phyloP scores from a whole-genome alignment of 208 protist species.

The Plasmodiophora brassicae region DNA sequence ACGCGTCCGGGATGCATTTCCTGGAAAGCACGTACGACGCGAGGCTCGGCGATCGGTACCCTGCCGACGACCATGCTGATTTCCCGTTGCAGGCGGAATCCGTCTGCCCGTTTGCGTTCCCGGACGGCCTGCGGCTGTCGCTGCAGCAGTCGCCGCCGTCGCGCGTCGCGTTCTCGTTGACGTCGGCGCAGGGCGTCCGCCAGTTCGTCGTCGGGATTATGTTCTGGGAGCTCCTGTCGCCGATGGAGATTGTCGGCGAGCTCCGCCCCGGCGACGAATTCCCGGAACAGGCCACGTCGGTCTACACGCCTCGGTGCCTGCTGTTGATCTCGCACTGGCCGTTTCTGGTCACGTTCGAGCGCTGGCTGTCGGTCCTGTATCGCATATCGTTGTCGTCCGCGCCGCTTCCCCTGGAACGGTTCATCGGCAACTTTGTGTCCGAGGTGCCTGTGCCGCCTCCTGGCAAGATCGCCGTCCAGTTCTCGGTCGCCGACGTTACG shows the following conservation, averaged over 20 bases:
- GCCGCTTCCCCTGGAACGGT: constrained; percentile 27
- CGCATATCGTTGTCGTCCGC: not conserved
- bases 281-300: not conserved
- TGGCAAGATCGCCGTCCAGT: constrained; percentile 29
- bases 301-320: not conserved
- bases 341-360: constrained; percentile 22
- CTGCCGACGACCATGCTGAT: not conserved
- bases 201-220: not conserved
- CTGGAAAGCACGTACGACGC: no score
- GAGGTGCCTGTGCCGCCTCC: constrained; percentile 36
- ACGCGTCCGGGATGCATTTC: no score
- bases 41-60: not conserved
- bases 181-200: not conserved
- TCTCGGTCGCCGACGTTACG: not conserved
- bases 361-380: constrained; percentile 11
- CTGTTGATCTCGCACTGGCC: constrained; percentile 21
- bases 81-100: not conserved
- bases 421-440: constrained; percentile 11
- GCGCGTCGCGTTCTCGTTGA: not conserved
- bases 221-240: constrained; percentile 34
- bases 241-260: constrained; percentile 20
- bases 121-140: not conserved
- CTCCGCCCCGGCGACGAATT: not conserved
- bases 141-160: not conserved
- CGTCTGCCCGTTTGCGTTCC: not conserved